Evolutionary conservation across 331 rosid genomes (phyloP).

Genomic region (Saraca asoca): DNA sequence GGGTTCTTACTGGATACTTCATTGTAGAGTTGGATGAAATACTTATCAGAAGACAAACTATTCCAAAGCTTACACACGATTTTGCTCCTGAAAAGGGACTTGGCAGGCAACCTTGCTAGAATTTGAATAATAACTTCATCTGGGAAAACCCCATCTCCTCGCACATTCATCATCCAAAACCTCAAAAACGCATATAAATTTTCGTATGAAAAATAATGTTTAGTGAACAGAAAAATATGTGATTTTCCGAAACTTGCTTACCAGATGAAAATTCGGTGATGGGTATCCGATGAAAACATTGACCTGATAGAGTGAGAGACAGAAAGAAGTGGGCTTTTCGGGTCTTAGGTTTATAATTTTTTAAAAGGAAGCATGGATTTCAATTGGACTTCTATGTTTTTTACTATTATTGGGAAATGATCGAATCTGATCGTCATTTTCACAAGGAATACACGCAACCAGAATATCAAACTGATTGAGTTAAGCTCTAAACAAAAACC

Average conservation of each 20-base stretch:
- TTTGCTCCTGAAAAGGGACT: conserved; percentile 61
- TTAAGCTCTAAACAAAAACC: not conserved
- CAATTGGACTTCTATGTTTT: not conserved
- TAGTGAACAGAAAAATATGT: conserved; percentile 27
- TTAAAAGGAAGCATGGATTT: conserved; percentile 17
- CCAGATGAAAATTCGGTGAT: conserved; percentile 42
- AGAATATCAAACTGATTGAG: not conserved
- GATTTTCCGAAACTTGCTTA: conserved; percentile 44
- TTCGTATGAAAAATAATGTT: not conserved
- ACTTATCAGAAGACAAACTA: conserved; percentile 61
- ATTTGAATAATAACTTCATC: conserved; percentile 72
- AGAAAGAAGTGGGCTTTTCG: conserved; percentile 21
- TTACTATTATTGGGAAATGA: conserved; percentile 5
- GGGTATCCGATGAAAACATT: conserved; percentile 39
- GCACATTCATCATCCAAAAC: conserved; percentile 47
- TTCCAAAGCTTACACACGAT: conserved; percentile 68
- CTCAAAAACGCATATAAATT: conserved; percentile 19
- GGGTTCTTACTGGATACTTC: conserved; percentile 61
- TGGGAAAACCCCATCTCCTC: conserved; percentile 56
- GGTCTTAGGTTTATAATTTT: not conserved
- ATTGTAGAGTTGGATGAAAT: conserved; percentile 61
- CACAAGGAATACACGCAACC: not conserved
- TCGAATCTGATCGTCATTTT: conserved; percentile 14
- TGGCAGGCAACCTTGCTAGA: conserved; percentile 66
- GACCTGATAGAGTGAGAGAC: conserved; percentile 30